These are phyloP conservation scores for Dichotomopilus funicola DNA, from an alignment of 2,329 filamentous ascomycete species.

Conservation along the genomic window DNA sequence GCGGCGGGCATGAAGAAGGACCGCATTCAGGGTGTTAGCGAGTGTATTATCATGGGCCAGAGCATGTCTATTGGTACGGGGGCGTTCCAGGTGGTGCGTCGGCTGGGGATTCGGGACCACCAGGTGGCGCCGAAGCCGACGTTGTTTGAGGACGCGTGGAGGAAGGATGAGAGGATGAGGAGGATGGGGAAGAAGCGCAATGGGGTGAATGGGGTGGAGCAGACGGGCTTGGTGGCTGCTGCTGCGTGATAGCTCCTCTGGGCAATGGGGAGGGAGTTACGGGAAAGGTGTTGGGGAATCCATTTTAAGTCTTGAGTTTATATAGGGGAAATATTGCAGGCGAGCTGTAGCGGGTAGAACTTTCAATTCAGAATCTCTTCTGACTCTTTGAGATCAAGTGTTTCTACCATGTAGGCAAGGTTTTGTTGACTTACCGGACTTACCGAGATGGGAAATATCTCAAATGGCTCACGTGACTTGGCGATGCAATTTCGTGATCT, in stretches of 20 bases:
- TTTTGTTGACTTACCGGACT: background rate
- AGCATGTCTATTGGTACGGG: constrained; percentile 88
- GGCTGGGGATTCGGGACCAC: constrained; percentile 59
- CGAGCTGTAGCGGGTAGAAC: no score
- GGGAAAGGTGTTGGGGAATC: background rate
- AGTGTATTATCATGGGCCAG: constrained; percentile 98
- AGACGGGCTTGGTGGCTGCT: constrained; percentile 7
- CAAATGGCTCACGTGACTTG: constrained; percentile 19
- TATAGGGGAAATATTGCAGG: no score
- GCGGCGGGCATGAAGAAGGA: constrained; percentile 89
- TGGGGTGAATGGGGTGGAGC: constrained; percentile 3
- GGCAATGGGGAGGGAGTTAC: background rate
- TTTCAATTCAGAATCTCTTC: background rate
- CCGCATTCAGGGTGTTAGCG: constrained; percentile 84
- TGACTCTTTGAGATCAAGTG: background rate
- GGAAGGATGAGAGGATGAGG: constrained; percentile 26
- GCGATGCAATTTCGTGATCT: constrained; percentile 7
- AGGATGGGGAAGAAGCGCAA: constrained; percentile 17
- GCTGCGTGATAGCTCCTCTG: background rate
- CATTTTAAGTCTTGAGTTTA: no score
- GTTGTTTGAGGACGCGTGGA: constrained; percentile 65
- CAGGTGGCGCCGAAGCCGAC: constrained; percentile 55
- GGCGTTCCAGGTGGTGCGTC: constrained; percentile 79
- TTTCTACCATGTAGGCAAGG: background rate
- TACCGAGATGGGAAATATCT: no score